A percentile compares a stretch with the other conserved stretches of the same genome.
These are phyloP conservation scores for Chamaecyparis obtusa DNA, from an alignment of 75 land plant species.

Conservation along the genomic window DNA sequence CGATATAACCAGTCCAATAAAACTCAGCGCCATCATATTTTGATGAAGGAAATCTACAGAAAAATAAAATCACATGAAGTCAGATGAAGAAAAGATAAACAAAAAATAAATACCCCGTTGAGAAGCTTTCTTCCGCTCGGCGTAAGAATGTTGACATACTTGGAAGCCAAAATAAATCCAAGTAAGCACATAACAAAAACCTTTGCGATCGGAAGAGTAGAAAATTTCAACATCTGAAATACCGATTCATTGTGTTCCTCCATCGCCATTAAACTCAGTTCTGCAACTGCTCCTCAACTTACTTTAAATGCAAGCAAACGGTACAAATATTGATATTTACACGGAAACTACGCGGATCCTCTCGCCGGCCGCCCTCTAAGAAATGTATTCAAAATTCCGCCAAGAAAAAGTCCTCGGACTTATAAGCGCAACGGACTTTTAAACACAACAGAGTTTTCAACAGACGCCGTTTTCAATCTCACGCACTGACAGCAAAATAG, in stretches of 20 bases:
- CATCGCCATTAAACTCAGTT: not conserved
- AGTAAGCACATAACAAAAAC: conserved; percentile 83
- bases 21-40: not conserved
- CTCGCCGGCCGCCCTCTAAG: not conserved
- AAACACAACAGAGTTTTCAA: not conserved
- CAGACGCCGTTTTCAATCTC: not conserved
- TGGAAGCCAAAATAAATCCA: conserved; percentile 83
- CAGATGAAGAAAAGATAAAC: not conserved
- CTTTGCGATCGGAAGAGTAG: conserved; percentile 80
- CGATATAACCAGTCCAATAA: not conserved
- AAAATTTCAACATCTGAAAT: conserved; percentile 50
- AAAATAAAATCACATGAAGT: not conserved
- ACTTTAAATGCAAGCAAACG: not conserved
- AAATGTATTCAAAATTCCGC: not conserved
- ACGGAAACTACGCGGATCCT: not conserved
- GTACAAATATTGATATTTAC: not conserved
- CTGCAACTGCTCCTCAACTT: not conserved
- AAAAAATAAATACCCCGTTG: conserved; percentile 58
- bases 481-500: not conserved
- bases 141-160: conserved; percentile 70
- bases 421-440: no score
- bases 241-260: conserved; percentile 29
- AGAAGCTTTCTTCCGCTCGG: conserved; percentile 68
- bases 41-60: not conserved
- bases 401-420: not conserved